Base-by-base conservation (phyloP, 2,329 filamentous ascomycete genomes). In the Incumbomyces lentus region DNA sequence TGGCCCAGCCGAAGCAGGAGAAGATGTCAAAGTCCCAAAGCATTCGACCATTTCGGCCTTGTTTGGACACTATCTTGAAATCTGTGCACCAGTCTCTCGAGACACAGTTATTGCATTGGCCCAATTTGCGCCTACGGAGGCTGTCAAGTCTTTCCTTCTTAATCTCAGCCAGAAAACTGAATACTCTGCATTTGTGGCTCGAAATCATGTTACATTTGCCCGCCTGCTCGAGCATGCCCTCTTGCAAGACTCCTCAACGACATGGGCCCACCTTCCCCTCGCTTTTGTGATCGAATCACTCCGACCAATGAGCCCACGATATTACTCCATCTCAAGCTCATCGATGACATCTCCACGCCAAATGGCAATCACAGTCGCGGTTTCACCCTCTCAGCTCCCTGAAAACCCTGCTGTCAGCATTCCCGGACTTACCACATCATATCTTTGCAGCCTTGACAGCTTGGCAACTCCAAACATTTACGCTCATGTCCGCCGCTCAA, bases 41-140 rank as follows among this genome's bases (percentile, higher is more conserved):
- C 89, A 89, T 10, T 95, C 88, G 1, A 95, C 87, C 1, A 89
- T 84, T 62, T 85, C 90, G 63, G 83, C 88, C 46, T 82, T 90
- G 51, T 72, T 86, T 49, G 83, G 86, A 52, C 94, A 94, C 67
- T 87, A 95, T 66, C 82, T 95, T 66, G 90, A 95, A 65, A 92
- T 95, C 55, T 84, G 86, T 61, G 86, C 85, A 18, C 84, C 87
- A 34, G 82, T 95, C n/a, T 95, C 89, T 47, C 87, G 89, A 66
- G 88, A 95, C 64, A 88, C 90, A 59, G 69, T 95, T 41, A 79
- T 84, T 32, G 83, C 81, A 7, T 73, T 95, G 13, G 82, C 87
- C 45, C 79, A 85, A 40, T 95, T 95, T 60, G 80, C 89, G 6
- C 87, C 89, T 19, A 82, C 78, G 49, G 83, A 92, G 18, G 72